Conservation (phyloP, 345 rosid species). For the Leavenworthia alabamica region DNA sequence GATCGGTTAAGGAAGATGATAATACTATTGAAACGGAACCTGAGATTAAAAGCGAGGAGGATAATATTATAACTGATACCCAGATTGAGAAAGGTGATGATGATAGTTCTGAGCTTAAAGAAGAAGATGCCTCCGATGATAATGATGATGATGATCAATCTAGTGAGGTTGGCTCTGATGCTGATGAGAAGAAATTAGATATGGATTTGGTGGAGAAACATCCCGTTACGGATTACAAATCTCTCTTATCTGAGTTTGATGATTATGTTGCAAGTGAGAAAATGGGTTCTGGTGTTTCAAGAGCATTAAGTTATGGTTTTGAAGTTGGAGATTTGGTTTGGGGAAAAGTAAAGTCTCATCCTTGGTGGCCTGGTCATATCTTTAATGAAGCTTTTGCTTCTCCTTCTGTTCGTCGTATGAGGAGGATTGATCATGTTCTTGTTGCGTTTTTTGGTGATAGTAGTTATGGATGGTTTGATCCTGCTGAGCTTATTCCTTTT, state of each 20-base stretch:
- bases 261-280: conserved; percentile 84
- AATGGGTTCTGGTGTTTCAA: conserved; percentile 49
- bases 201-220: conserved; percentile 5
- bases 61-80: background rate
- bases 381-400: conserved; percentile 85
- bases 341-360: conserved; percentile 99
- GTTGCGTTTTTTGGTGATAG: conserved; percentile 98
- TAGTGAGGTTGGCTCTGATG: conserved; percentile 27
- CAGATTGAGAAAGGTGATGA: conserved; percentile 10
- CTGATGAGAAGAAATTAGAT: conserved; percentile 16
- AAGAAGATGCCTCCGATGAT: conserved; percentile 28
- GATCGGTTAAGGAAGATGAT: conserved; percentile 10
- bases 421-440: conserved; percentile 77
- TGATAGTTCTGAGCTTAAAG: conserved; percentile 5
- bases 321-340: conserved; percentile 97
- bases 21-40: conserved; percentile 23
- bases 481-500: conserved; percentile 89
- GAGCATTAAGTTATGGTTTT: conserved; percentile 75
- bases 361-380: conserved; percentile 99
- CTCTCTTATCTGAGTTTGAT: conserved; percentile 84
- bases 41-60: conserved; percentile 27
- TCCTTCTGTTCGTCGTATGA: conserved; percentile 68
- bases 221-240: conserved; percentile 31
- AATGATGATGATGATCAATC: conserved; percentile 23
- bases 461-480: conserved; percentile 99